A percentile compares a stretch with the other conserved stretches of the same genome.
These are phyloP conservation scores for Boletus huronensis DNA, from an alignment of 768 basidiomycete genomes.

Conservation along the genomic window DNA sequence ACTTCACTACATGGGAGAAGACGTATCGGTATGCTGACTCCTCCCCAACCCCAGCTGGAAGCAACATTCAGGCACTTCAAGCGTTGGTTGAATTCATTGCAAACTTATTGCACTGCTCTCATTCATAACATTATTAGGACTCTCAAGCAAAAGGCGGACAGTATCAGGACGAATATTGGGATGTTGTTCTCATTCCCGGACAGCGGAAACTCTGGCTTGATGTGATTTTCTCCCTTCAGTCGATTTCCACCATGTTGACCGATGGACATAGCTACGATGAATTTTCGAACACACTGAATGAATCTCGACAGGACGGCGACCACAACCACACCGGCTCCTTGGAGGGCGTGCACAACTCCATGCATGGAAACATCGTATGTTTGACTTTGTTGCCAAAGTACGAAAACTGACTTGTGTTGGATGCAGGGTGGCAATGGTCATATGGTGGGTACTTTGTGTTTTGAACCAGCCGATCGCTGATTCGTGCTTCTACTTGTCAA, in stretches of 20 bases:
- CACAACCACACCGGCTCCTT: constrained; percentile 16
- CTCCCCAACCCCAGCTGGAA: constrained; percentile 10
- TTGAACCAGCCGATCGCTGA: background rate
- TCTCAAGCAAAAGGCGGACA: constrained; percentile 13
- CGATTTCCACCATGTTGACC: background rate
- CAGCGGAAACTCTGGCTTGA: constrained; percentile 4
- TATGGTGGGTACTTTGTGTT: constrained; percentile 18
- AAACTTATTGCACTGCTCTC: background rate
- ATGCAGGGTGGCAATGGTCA: constrained; percentile 26
- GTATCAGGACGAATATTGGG: constrained; percentile 16
- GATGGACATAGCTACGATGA: constrained; percentile 24
- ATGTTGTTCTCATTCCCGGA: constrained; percentile 20
- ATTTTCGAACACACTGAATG: constrained; percentile 25
- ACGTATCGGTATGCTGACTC: constrained; percentile 19
- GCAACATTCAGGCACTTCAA: constrained; percentile 12
- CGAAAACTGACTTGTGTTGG: background rate
- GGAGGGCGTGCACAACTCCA: constrained; percentile 20
- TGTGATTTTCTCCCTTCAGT: constrained; percentile 2
- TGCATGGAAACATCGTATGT: constrained; percentile 21
- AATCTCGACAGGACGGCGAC: constrained; percentile 16
- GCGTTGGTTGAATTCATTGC: constrained; percentile 4
- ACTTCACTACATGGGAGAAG: constrained; percentile 18
- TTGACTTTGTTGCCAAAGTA: background rate
- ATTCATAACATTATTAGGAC: constrained; percentile 3
- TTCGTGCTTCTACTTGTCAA: background rate